A percentile compares a stretch with the other conserved stretches of the same genome.
phyloP scores from a whole-genome alignment of 2,329 filamentous ascomycete species.

The Daldinia eschscholtzii region DNA sequence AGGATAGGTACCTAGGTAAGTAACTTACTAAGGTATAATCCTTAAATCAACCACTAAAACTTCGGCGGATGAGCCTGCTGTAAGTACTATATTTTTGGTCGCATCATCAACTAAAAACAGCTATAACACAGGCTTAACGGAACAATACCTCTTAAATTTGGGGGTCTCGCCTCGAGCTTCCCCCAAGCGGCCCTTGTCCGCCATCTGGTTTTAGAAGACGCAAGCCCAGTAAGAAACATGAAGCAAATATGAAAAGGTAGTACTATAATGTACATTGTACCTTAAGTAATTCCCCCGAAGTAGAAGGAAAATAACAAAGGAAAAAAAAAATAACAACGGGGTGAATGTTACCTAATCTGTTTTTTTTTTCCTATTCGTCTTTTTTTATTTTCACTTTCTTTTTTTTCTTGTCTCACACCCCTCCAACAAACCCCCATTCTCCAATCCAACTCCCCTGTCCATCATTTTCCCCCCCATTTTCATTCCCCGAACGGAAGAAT shows the following conservation, averaged over 20 bases:
- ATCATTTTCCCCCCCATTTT: slow-evolving; percentile 6
- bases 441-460: slow-evolving; percentile 12
- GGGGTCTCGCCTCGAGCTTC: slow-evolving; percentile 11
- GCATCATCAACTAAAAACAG: slow-evolving; percentile 1
- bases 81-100: background rate
- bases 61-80: background rate
- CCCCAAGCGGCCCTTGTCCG: background rate
- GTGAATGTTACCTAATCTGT: slow-evolving; percentile 21
- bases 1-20: slow-evolving; percentile 3
- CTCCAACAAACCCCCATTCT: slow-evolving; percentile 6
- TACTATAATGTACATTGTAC: background rate
- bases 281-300: background rate
- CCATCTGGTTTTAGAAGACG: slow-evolving; percentile 6
- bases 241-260: background rate
- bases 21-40: too few species aligned
- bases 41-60: slow-evolving; percentile 6
- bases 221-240: background rate
- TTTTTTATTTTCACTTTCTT: slow-evolving; percentile 3
- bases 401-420: slow-evolving; percentile 17
- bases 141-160: background rate
- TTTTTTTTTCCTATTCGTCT: slow-evolving; percentile 5
- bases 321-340: background rate
- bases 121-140: background rate
- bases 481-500: slow-evolving; percentile 11
- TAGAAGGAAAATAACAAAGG: background rate